These are phyloP conservation scores for Ophiostoma australiae DNA, from an alignment of 2,329 filamentous ascomycete species.

Conservation along the genomic window DNA sequence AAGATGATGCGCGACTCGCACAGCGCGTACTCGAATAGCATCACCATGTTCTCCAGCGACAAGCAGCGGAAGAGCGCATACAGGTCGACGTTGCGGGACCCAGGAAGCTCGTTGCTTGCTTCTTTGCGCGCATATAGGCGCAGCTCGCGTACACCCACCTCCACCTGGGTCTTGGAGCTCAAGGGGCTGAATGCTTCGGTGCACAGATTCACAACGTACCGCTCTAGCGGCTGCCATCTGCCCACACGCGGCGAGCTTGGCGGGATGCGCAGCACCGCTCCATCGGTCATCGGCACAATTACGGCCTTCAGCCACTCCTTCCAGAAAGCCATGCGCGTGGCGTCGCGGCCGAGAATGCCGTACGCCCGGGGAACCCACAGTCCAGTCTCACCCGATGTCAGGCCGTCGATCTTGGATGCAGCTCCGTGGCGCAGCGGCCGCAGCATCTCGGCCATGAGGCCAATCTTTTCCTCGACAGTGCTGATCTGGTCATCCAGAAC, in stretches of 20 bases:
- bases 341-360: conserved; percentile 82
- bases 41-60: conserved; percentile 86
- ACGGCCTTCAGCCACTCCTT: conserved; percentile 96
- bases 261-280: conserved; percentile 74
- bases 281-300: conserved; percentile 92
- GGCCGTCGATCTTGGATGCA: conserved; percentile 91
- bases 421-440: conserved; percentile 89
- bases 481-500: conserved; percentile 90
- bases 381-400: conserved; percentile 91
- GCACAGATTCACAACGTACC: conserved; percentile 95
- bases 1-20: conserved; percentile 94
- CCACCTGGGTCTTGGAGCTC: conserved; percentile 91
- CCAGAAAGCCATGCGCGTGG: conserved; percentile 83
- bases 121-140: conserved; percentile 77
- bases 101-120: conserved; percentile 85
- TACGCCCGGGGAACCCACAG: conserved; percentile 94
- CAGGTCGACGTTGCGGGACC: conserved; percentile 83
- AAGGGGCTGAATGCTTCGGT: conserved; percentile 90
- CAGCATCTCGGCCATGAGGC: conserved; percentile 91
- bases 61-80: conserved; percentile 88
- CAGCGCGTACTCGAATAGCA: conserved; percentile 87
- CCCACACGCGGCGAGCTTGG: conserved; percentile 85
- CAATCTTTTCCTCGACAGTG: conserved; percentile 93
- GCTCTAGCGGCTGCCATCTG: conserved; percentile 91
- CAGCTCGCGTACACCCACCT: conserved; percentile 82